Percentiles rank a stretch among this genome's conserved stretches.
Conservation (phyloP, 1,284 basidiomycete genomes). For the Ceratobasidium sp. region DNA sequence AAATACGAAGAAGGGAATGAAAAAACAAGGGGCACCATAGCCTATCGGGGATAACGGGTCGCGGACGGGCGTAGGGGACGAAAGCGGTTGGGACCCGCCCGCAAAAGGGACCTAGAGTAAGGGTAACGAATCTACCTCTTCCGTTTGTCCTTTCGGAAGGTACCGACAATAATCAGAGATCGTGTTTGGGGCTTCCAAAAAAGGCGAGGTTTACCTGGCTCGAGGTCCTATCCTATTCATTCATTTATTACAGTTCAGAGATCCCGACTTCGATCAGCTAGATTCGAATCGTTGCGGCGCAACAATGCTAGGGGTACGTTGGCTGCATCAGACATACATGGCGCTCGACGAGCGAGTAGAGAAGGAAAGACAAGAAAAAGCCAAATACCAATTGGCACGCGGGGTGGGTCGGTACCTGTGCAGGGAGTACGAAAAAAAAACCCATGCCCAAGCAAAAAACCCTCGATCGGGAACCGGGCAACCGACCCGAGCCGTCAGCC, state of each 20-base stretch:
- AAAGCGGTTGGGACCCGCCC: too few species aligned
- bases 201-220: background rate
- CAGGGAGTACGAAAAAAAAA: background rate
- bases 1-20: background rate
- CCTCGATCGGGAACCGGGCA: background rate
- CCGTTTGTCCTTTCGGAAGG: constrained; percentile 5
- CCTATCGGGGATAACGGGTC: constrained; percentile 1
- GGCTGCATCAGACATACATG: too few species aligned
- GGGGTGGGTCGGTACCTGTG: background rate
- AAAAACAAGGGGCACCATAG: background rate
- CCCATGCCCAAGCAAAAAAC: background rate
- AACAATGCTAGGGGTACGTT: too few species aligned
- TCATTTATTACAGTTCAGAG: background rate
- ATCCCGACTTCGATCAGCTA: background rate
- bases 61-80: background rate
- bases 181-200: background rate
- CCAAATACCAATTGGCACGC: background rate
- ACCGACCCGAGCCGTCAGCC: background rate
- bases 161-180: background rate
- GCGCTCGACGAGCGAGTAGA: too few species aligned
- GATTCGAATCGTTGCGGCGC: background rate
- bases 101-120: too few species aligned
- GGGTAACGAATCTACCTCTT: background rate
- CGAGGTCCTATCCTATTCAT: background rate
- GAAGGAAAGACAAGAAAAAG: too few species aligned